These are phyloP conservation scores for Magnolia officinalis DNA, from an alignment of 164 flowering plant species.

Conservation along the genomic window DNA sequence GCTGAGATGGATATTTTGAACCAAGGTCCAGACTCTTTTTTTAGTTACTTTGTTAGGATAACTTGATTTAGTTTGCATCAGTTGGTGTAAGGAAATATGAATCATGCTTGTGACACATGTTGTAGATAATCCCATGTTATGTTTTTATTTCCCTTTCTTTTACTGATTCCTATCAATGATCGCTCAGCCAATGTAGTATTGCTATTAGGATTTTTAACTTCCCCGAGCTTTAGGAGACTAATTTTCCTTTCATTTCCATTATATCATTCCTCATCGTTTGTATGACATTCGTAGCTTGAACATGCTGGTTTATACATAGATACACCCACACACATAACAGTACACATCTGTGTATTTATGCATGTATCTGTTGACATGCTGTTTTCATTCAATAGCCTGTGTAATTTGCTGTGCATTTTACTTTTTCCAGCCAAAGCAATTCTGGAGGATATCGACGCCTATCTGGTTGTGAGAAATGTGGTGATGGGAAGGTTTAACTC, in stretches of 20 bases:
- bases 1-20: background rate
- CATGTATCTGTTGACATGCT: background rate
- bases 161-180: no score
- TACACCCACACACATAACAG: background rate
- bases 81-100: background rate
- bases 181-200: no score
- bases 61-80: background rate
- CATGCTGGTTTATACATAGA: background rate
- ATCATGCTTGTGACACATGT: background rate
- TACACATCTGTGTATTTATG: background rate
- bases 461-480: conserved; percentile 36
- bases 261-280: background rate
- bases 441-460: conserved; percentile 19
- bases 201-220: background rate
- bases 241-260: background rate
- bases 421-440: conserved; percentile 27
- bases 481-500: conserved; percentile 29
- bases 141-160: no score
- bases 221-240: background rate
- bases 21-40: background rate
- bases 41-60: background rate
- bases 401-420: background rate
- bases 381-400: background rate
- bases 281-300: background rate
- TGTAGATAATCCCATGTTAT: no score